Percentiles rank a stretch among this genome's conserved stretches.
phyloP scores from a whole-genome alignment of 1,139 yeast species.

The Saccharomyces uvarum region DNA sequence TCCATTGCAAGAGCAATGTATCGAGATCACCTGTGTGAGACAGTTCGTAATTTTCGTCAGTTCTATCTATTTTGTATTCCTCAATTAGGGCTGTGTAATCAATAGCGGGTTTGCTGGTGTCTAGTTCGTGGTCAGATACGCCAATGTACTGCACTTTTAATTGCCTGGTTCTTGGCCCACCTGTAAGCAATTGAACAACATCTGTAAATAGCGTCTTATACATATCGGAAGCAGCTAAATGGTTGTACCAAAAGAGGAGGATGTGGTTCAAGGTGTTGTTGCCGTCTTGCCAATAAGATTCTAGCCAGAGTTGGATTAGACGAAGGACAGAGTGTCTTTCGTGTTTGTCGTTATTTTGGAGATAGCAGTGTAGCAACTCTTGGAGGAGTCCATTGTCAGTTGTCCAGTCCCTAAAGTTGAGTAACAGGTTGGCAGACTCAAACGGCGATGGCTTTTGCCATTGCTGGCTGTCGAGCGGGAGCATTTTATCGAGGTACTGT shows the following conservation, averaged over 20 bases:
- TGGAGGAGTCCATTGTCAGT: neutral
- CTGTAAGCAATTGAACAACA: neutral
- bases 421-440: neutral
- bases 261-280: neutral
- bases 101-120: neutral
- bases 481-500: neutral
- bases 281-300: neutral
- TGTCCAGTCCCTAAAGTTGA: neutral
- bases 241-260: neutral
- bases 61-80: constrained; percentile 7
- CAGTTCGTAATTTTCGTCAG: constrained; percentile 3
- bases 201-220: neutral
- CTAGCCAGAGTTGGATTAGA: neutral
- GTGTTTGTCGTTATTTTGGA: neutral
- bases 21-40: neutral
- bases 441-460: neutral
- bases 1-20: neutral
- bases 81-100: constrained; percentile 7
- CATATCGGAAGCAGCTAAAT: neutral
- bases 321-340: neutral
- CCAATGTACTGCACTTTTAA: neutral
- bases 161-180: neutral
- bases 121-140: neutral
- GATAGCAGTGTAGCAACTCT: neutral
- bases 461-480: neutral